These are phyloP conservation scores for Paecilomyces formosus DNA, from an alignment of 2,329 filamentous ascomycete genomes.

Conservation along the genomic window DNA sequence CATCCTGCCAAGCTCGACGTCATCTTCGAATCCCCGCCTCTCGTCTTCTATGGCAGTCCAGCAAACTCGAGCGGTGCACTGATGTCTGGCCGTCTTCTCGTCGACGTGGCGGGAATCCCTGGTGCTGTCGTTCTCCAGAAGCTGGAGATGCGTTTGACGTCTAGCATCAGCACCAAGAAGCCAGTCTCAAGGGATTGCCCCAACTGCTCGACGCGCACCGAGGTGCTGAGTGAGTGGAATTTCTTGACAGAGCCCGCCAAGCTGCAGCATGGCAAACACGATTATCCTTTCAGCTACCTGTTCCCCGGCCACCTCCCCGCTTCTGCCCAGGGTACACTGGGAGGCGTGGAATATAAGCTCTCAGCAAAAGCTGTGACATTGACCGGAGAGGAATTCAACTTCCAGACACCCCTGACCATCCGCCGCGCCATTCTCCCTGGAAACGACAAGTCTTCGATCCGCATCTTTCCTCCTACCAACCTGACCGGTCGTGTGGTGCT, in stretches of 20 bases:
- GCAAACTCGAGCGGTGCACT: conserved; percentile 74
- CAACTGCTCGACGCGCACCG: conserved; percentile 65
- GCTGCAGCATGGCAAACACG: conserved; percentile 53
- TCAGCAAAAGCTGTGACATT: conserved; percentile 56
- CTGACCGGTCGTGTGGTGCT: conserved; percentile 80
- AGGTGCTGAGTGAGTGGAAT: conserved; percentile 70
- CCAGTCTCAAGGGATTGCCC: conserved; percentile 73
- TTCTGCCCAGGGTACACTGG: conserved; percentile 65
- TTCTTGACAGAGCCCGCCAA: conserved; percentile 54
- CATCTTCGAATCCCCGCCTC: conserved; percentile 75
- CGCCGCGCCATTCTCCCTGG: conserved; percentile 74
- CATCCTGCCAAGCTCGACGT: conserved; percentile 49
- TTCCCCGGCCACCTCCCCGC: conserved; percentile 81
- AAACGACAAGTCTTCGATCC: conserved; percentile 77
- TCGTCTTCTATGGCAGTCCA: conserved; percentile 72
- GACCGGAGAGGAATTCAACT: conserved; percentile 55
- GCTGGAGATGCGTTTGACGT: conserved; percentile 64
- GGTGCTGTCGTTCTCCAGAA: conserved; percentile 57
- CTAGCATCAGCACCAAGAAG: conserved; percentile 68
- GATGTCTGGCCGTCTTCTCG: conserved; percentile 72
- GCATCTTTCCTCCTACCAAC: conserved; percentile 94
- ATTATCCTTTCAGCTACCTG: conserved; percentile 83
- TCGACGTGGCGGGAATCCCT: conserved; percentile 61
- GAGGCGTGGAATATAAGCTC: conserved; percentile 72
- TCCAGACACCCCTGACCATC: conserved; percentile 63